phyloP scores from a whole-genome alignment of 2,329 filamentous ascomycete species.

The Penicillium freii region DNA sequence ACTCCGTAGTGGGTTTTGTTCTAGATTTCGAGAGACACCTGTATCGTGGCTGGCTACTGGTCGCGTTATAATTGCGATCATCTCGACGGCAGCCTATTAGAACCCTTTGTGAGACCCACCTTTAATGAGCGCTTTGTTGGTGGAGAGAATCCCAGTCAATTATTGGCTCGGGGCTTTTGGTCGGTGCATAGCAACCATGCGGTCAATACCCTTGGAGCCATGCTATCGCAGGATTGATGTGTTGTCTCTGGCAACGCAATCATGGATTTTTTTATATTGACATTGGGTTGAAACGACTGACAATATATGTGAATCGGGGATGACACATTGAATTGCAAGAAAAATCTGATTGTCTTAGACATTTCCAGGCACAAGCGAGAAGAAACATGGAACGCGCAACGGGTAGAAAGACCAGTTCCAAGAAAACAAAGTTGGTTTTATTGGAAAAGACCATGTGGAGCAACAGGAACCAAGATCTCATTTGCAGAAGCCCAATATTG shows the following conservation, averaged over 20 bases:
- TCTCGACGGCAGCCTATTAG: background rate
- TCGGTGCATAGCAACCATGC: constrained; percentile 1
- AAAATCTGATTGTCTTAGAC: background rate
- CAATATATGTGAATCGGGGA: background rate
- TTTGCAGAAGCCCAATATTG: background rate
- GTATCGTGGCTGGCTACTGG: background rate
- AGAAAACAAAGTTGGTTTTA: background rate
- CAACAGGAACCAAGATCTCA: background rate
- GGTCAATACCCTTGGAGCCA: background rate
- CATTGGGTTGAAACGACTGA: no score
- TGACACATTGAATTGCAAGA: background rate
- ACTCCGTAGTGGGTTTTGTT: background rate
- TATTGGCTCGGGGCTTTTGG: background rate
- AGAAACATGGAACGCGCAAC: background rate
- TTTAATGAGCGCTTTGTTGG: fast-evolving
- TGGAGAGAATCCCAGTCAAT: background rate
- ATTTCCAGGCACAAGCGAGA: background rate
- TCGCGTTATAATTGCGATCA: background rate
- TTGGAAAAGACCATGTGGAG: background rate
- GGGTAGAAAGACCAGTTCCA: constrained; percentile 1
- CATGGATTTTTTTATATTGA: background rate
- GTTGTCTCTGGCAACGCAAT: background rate
- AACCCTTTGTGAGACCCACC: background rate
- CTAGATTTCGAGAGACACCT: background rate
- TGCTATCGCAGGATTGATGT: background rate